Percentiles rank a stretch among this genome's conserved stretches.
Evolutionary conservation across 2,329 filamentous ascomycete species (phyloP).

Genomic region (Cladophialophora carrionii): DNA sequence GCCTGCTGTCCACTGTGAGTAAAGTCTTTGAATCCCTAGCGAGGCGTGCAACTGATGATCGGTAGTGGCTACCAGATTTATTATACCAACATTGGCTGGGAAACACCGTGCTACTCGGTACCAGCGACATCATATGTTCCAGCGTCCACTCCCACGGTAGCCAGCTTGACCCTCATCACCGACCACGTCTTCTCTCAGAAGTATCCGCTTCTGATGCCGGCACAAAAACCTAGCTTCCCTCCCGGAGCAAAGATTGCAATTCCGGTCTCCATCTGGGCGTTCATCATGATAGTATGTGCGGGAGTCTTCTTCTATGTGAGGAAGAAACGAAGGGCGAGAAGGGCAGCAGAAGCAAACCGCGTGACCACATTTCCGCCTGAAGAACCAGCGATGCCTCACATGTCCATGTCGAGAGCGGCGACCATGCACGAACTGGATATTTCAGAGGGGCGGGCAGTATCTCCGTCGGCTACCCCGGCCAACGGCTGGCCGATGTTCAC

Average conservation of each 20-base stretch:
- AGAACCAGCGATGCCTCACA: constrained; percentile 31
- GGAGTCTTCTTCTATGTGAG: constrained; percentile 23
- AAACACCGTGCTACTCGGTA: constrained; percentile 38
- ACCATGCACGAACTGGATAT: constrained; percentile 35
- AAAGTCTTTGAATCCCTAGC: not conserved
- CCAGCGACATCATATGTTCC: constrained; percentile 33
- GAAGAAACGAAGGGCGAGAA: constrained; percentile 26
- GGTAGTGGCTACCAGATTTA: constrained; percentile 39
- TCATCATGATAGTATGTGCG: constrained; percentile 19
- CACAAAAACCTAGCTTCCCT: constrained; percentile 18
- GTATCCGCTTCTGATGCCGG: constrained; percentile 28
- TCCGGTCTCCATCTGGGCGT: constrained; percentile 26
- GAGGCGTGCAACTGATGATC: constrained; percentile 20
- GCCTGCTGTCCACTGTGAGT: constrained; percentile 39
- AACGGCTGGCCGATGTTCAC: constrained; percentile 27
- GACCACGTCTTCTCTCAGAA: constrained; percentile 38
- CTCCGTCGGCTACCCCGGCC: constrained; percentile 18
- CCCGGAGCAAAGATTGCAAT: constrained; percentile 37
- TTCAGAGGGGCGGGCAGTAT: constrained; percentile 23
- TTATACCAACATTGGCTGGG: constrained; percentile 34
- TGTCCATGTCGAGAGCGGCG: constrained; percentile 23
- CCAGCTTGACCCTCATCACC: constrained; percentile 37
- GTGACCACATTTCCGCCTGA: constrained; percentile 36
- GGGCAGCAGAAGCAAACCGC: constrained; percentile 20
- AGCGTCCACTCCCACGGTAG: constrained; percentile 33